Conservation (phyloP, 805 yeast genomes). For the Metschnikowia reukaufii region DNA sequence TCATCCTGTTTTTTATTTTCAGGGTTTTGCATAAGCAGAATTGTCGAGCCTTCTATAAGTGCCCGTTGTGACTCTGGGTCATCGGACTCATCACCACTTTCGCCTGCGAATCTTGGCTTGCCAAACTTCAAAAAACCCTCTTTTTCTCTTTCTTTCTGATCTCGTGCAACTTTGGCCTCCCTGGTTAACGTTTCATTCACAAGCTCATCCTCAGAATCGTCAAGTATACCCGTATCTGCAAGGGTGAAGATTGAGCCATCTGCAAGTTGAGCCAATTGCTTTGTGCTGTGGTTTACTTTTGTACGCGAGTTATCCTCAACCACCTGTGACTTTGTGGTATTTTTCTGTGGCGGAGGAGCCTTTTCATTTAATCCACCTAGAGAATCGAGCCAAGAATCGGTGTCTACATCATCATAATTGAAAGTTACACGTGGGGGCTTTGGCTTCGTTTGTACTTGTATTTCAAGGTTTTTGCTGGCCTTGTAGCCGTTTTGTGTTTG, state of each 20-base stretch:
- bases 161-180: conserved; percentile 29
- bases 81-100: conserved; percentile 5
- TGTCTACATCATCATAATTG: conserved; percentile 16
- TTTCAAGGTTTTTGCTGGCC: background rate
- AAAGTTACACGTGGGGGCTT: conserved; percentile 18
- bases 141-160: conserved; percentile 27
- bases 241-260: conserved; percentile 57
- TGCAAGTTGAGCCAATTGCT: conserved; percentile 38
- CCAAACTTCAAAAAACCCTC: conserved; percentile 12
- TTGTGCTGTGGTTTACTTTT: conserved; percentile 46
- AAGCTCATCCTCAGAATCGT: conserved; percentile 32
- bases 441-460: conserved; percentile 10
- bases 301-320: conserved; percentile 13
- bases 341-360: background rate
- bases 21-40: conserved; percentile 4
- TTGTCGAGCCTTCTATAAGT: conserved; percentile 5
- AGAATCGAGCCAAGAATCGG: conserved; percentile 18
- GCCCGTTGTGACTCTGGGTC: conserved; percentile 11
- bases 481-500: background rate
- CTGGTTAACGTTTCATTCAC: conserved; percentile 36
- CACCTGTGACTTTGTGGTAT: background rate
- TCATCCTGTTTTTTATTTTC: background rate
- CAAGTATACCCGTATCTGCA: conserved; percentile 47
- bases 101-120: background rate
- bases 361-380: conserved; percentile 14